phyloP scores from a whole-genome alignment of 78 protist species.

The Pigoraptor vietnamica region DNA sequence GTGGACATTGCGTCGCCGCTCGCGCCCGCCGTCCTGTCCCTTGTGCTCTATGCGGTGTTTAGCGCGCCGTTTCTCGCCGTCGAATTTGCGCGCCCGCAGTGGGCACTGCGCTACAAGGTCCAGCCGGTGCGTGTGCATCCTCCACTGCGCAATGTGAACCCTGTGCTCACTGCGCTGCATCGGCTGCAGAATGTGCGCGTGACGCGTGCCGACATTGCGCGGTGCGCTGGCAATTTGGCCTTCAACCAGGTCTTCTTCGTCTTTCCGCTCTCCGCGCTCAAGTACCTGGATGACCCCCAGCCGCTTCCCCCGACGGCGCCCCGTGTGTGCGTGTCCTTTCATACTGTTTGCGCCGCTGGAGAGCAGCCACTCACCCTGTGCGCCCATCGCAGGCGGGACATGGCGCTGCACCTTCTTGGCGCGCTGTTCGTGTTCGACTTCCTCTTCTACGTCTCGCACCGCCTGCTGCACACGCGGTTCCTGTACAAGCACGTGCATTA shows the following conservation, averaged over 20 bases:
- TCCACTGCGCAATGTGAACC: too few relatives aligned
- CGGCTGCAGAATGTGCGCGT: not conserved
- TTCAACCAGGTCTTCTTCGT: not conserved
- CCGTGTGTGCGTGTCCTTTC: not conserved
- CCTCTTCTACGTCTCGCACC: not conserved
- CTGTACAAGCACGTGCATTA: not conserved
- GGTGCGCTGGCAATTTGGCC: not conserved
- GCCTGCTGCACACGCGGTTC: not conserved
- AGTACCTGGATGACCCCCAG: not conserved
- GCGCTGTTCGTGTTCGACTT: not conserved
- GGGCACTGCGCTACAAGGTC: not conserved
- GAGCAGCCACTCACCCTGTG: not conserved
- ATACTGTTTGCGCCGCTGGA: not conserved
- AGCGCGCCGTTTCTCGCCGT: not conserved
- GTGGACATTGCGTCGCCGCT: not conserved
- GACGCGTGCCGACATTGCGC: not conserved
- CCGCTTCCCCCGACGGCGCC: not conserved
- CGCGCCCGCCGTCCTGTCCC: not conserved
- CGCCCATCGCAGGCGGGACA: not conserved
- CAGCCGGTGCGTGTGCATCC: not conserved
- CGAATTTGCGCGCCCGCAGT: not conserved
- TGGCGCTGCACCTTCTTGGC: not conserved
- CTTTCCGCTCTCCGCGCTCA: not conserved
- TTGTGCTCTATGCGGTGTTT: not conserved
- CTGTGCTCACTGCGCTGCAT: not conserved